These are phyloP conservation scores for Adansonia gregorii DNA, from an alignment of 441 rosid genomes.

Conservation along the genomic window DNA sequence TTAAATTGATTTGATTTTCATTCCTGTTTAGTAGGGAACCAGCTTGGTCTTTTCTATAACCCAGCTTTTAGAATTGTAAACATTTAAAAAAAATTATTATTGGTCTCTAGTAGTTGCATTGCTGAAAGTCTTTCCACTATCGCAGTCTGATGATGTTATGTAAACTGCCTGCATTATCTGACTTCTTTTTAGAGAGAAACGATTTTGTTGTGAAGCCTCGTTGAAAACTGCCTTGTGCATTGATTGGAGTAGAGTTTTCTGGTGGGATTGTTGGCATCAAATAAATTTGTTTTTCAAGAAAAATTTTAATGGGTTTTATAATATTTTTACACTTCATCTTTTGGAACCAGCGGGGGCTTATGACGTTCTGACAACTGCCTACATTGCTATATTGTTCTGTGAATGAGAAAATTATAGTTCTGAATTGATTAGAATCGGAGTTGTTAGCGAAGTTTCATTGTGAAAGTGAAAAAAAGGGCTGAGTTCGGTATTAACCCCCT, in stretches of 20 bases:
- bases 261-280: neutral
- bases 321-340: too few relatives aligned
- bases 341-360: neutral
- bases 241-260: neutral
- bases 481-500: too few relatives aligned
- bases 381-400: neutral
- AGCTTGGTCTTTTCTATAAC: neutral
- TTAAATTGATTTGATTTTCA: neutral
- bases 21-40: neutral
- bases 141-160: neutral
- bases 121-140: neutral
- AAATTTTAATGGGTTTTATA: neutral
- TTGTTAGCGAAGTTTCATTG: neutral
- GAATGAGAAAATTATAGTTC: neutral
- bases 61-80: neutral
- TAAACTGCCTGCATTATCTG: neutral
- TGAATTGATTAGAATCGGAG: neutral
- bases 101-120: neutral
- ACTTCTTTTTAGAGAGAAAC: neutral
- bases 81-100: neutral
- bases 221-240: neutral
- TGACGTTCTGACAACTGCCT: neutral
- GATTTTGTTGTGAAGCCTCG: neutral
- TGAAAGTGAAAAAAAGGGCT: too few relatives aligned
- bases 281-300: neutral